These are phyloP conservation scores for Theileria annulata DNA, from an alignment of 169 alveolate species.

Conservation along the genomic window DNA sequence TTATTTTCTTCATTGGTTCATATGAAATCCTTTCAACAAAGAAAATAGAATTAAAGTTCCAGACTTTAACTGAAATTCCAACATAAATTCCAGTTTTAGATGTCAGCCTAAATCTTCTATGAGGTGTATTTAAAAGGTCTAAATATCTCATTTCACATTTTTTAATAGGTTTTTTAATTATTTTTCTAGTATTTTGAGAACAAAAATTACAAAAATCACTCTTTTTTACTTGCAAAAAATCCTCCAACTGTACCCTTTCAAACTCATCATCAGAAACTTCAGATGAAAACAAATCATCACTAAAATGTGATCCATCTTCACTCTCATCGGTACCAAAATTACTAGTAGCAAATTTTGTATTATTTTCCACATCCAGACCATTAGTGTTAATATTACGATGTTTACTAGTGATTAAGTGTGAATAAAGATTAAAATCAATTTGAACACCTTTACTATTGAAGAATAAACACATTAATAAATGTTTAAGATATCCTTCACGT, in stretches of 20 bases:
- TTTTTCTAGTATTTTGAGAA: background rate
- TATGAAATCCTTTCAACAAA: slow-evolving; percentile 1
- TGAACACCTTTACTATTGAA: slow-evolving; percentile 42
- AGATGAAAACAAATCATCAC: slow-evolving; percentile 52
- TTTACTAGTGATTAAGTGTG: background rate
- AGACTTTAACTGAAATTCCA: slow-evolving; percentile 41
- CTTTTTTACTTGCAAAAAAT: slow-evolving; percentile 17
- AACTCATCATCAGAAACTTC: slow-evolving; percentile 13
- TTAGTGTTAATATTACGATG: background rate
- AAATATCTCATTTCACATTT: slow-evolving; percentile 26
- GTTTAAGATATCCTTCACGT: slow-evolving; percentile 26
- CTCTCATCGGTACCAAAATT: background rate
- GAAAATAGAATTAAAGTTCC: slow-evolving; percentile 38
- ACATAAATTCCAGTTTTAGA: slow-evolving; percentile 41
- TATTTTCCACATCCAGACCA: background rate
- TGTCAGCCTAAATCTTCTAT: slow-evolving; percentile 43
- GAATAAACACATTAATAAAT: slow-evolving; percentile 35
- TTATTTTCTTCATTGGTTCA: slow-evolving; percentile 11
- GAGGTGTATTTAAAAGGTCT: slow-evolving; percentile 36
- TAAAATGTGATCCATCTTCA: slow-evolving; percentile 25
- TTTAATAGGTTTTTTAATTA: background rate
- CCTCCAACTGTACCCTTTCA: slow-evolving; percentile 7
- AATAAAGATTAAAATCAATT: slow-evolving; percentile 26
- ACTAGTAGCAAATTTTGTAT: background rate
- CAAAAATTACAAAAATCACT: slow-evolving; percentile 25